phyloP scores from a whole-genome alignment of 2,329 filamentous ascomycete genomes.

The Neonectria magnoliae region DNA sequence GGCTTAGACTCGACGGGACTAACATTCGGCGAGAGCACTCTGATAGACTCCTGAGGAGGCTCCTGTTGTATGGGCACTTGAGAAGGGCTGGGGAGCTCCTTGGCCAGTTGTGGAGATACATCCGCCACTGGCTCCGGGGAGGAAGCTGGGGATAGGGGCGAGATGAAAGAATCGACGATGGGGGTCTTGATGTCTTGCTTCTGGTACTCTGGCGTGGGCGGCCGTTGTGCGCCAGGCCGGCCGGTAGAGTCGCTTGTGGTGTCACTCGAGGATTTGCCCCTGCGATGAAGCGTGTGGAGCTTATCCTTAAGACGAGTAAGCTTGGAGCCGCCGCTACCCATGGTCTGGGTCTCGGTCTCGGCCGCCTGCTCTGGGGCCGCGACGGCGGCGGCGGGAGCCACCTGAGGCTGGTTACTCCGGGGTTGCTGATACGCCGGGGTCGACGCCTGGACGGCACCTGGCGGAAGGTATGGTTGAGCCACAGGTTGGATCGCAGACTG shows the following conservation, averaged over 20 bases:
- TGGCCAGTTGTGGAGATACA: slow-evolving; percentile 51
- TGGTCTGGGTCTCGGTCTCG: slow-evolving; percentile 40
- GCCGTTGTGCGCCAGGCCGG: slow-evolving; percentile 46
- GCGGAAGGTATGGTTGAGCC: slow-evolving; percentile 30
- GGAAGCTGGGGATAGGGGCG: slow-evolving; percentile 57
- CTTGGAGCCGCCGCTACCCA: slow-evolving; percentile 49
- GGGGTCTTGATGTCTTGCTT: slow-evolving; percentile 54
- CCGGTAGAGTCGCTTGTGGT: slow-evolving; percentile 33
- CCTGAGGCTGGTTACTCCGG: slow-evolving; percentile 21
- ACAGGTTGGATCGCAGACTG: slow-evolving; percentile 18
- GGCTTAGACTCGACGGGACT: slow-evolving; percentile 31
- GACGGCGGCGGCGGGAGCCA: slow-evolving; percentile 20
- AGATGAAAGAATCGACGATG: slow-evolving; percentile 49
- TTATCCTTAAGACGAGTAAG: slow-evolving; percentile 45
- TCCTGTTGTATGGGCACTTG: slow-evolving; percentile 9
- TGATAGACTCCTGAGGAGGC: slow-evolving; percentile 19
- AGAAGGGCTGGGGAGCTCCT: slow-evolving; percentile 29
- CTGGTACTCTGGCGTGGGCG: slow-evolving; percentile 62
- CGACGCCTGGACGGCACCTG: slow-evolving; percentile 31
- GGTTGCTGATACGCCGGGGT: slow-evolving; percentile 30
- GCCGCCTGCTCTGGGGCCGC: slow-evolving; percentile 28
- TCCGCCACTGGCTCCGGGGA: slow-evolving; percentile 51
- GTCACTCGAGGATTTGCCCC: slow-evolving; percentile 38
- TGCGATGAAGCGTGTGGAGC: slow-evolving; percentile 39
- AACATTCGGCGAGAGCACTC: slow-evolving; percentile 28